Evolutionary conservation across 257 asterid species (phyloP), one percentile per base, ranked within the genome.

Genomic region (Buddleja alternifolia): DNA sequence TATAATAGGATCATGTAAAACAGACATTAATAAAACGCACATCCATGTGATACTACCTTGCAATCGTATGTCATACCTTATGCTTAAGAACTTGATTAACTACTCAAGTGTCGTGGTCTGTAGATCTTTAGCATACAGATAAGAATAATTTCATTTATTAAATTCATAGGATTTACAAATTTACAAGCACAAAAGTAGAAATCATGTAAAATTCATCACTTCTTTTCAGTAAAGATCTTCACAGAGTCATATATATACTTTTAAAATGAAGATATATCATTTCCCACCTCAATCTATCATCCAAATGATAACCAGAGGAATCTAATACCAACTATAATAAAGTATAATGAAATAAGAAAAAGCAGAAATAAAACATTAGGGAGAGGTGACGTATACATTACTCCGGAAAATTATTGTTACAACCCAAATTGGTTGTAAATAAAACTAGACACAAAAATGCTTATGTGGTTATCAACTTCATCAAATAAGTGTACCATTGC

Each of bases 231-330:
- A 51, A 21, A 1, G 12, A 32, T 66, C 54, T 54, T 54, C 23
- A 17, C 7, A 50, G 10, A 24, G 8, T 24, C 20, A 34, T 10
- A 34, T 16, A n/a, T n/a, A n/a, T n/a, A n/a, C n/a, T n/a, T n/a
- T n/a, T n/a, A n/a, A n/a, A n/a, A n/a, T n/a, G 10, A 45, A 21
- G 32, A 19, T 21, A 41, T n/a, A 8, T 41, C n/a, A 6, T 40
- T 45, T 19, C 32, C 70, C 32, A 45, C 69, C 25, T 64, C 48
- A 51, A 63, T 46, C 36, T 21, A 46, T 45, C 24, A n/a, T 29
- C 6, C 24, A 34, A 10, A 8, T 8, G 44, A 62, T 44, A 39
- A 39, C 34, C 8, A 39, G 63, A 59, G 65, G 16, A 25, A 37
- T 17, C 65, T 59, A 59, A 59, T 19, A 59, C 32, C 4, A 37